These are phyloP conservation scores for Neurospora discreta DNA, from an alignment of 495 filamentous ascomycete species.

Conservation along the genomic window DNA sequence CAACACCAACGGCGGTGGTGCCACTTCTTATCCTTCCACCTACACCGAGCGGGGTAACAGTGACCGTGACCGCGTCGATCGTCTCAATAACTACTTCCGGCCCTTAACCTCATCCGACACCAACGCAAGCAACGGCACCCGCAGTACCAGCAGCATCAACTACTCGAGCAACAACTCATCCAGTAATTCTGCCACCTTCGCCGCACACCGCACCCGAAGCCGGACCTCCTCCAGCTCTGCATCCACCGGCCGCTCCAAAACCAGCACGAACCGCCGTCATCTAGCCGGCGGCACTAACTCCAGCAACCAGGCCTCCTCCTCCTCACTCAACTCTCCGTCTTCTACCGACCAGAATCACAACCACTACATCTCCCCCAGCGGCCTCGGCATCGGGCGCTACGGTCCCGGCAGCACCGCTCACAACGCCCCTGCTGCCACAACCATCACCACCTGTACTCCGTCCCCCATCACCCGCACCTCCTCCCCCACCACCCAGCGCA, in stretches of 20 bases:
- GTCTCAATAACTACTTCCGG: background rate
- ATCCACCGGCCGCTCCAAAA: background rate
- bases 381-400: background rate
- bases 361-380: background rate
- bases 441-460: background rate
- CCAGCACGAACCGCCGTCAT: background rate
- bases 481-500: constrained; percentile 15
- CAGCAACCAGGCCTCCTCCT: background rate
- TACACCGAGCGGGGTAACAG: background rate
- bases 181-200: background rate
- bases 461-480: background rate
- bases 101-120: background rate
- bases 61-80: background rate
- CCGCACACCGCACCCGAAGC: background rate
- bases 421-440: background rate
- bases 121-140: background rate
- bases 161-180: background rate
- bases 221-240: background rate
- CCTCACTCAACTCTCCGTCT: background rate
- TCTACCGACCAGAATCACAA: background rate
- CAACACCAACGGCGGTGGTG: background rate
- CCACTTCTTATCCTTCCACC: background rate
- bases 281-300: background rate
- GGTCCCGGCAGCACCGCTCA: background rate
- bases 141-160: background rate